Percentiles rank a stretch among this genome's conserved stretches.
Evolutionary conservation across 805 yeast genomes (phyloP).

Genomic region (Candida peoriensis): DNA sequence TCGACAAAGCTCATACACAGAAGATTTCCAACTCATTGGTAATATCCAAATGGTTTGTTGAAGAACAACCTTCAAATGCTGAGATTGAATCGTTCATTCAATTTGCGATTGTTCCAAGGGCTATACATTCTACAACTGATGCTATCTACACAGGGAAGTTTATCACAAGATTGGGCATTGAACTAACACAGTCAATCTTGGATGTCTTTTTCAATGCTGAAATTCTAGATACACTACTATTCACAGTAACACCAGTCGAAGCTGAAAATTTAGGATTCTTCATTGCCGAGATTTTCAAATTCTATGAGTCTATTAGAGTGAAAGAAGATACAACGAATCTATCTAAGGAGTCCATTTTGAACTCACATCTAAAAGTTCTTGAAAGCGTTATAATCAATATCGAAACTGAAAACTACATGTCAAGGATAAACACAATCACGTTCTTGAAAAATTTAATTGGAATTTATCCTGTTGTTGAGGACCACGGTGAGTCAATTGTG

Average conservation of each 20-base stretch:
- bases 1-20: conserved; percentile 39
- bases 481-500: conserved; percentile 53
- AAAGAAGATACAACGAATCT: conserved; percentile 20
- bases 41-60: conserved; percentile 37
- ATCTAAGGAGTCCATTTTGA: conserved; percentile 36
- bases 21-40: conserved; percentile 21
- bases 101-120: conserved; percentile 69
- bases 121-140: conserved; percentile 75
- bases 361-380: conserved; percentile 51
- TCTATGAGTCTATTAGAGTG: conserved; percentile 42
- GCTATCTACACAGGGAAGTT: conserved; percentile 68
- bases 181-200: conserved; percentile 36
- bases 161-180: conserved; percentile 39
- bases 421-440: conserved; percentile 74
- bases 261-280: conserved; percentile 82
- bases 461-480: conserved; percentile 63
- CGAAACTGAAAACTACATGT: conserved; percentile 59
- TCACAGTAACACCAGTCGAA: conserved; percentile 68
- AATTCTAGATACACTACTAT: conserved; percentile 53
- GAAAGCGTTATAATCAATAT: conserved; percentile 20
- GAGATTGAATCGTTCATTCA: conserved; percentile 43
- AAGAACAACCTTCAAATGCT: conserved; percentile 10
- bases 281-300: conserved; percentile 47
- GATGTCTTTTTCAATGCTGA: conserved; percentile 43
- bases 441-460: conserved; percentile 62